Percentiles rank a stretch among this genome's conserved stretches.
These are phyloP conservation scores for Sporothrix phasma DNA, from an alignment of 2,329 filamentous ascomycete genomes.

Conservation along the genomic window DNA sequence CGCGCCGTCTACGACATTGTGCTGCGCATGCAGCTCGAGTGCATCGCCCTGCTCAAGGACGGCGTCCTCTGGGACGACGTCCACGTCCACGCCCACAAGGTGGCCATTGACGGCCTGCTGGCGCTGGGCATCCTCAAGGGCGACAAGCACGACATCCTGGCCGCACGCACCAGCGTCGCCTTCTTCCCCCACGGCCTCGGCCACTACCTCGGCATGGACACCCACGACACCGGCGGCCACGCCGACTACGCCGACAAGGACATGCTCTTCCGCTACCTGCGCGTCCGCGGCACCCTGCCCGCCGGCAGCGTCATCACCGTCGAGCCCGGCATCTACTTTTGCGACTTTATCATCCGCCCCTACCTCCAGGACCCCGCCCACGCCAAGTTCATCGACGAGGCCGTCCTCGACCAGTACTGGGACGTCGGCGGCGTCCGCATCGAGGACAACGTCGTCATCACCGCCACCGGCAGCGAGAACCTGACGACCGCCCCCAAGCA, in stretches of 20 bases:
- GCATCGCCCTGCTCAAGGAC: conserved; percentile 60
- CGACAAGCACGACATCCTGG: conserved; percentile 61
- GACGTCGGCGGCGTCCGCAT: conserved; percentile 65
- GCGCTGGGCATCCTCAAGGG: conserved; percentile 64
- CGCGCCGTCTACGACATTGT: conserved; percentile 74
- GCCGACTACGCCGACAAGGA: conserved; percentile 71
- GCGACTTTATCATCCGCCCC: conserved; percentile 74
- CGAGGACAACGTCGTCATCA: conserved; percentile 56
- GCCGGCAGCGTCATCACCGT: conserved; percentile 82
- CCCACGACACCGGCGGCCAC: conserved; percentile 76
- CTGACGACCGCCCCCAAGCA: conserved; percentile 56
- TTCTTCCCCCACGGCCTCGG: conserved; percentile 90
- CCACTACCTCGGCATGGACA: conserved; percentile 87
- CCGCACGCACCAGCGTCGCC: conserved; percentile 69
- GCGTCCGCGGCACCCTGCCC: conserved; percentile 65
- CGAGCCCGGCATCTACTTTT: conserved; percentile 93
- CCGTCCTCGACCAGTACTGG: conserved; percentile 70
- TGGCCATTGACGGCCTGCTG: conserved; percentile 72
- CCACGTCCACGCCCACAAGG: conserved; percentile 66
- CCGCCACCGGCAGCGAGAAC: conserved; percentile 50
- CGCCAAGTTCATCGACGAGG: conserved; percentile 63
- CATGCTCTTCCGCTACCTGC: conserved; percentile 75
- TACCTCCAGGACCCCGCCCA: conserved; percentile 64
- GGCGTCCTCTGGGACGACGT: conserved; percentile 74
- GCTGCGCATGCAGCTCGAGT: conserved; percentile 74